A percentile compares a stretch with the other conserved stretches of the same genome.
Evolutionary conservation across 805 yeast genomes (phyloP).

Genomic region (Lipomyces starkeyi): DNA sequence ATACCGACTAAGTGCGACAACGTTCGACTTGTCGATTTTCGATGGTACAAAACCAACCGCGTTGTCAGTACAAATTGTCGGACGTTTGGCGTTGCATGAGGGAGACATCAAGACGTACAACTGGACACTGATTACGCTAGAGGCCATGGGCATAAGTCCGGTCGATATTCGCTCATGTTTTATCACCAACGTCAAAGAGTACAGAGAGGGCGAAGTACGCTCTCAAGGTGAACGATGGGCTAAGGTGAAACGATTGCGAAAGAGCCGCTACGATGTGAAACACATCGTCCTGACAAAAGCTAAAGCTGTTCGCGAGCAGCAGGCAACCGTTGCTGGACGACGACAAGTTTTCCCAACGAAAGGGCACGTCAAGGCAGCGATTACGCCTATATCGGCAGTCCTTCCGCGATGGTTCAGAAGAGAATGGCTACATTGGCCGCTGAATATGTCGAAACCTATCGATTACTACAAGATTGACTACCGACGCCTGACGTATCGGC

Average conservation of each 20-base stretch:
- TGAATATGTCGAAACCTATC: not conserved
- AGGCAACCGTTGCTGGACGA: not conserved
- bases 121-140: slow-evolving; percentile 31
- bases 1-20: not conserved
- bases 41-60: slow-evolving; percentile 16
- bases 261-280: not conserved
- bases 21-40: slow-evolving; percentile 15
- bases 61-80: slow-evolving; percentile 14
- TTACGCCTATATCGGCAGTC: not conserved
- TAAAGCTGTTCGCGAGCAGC: not conserved
- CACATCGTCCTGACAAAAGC: not conserved
- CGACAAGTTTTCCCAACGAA: not conserved
- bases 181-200: not conserved
- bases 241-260: not conserved
- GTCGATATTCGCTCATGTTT: slow-evolving; percentile 13
- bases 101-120: slow-evolving; percentile 19
- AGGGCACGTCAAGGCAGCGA: not conserved
- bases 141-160: slow-evolving; percentile 26
- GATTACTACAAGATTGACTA: not conserved
- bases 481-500: not conserved
- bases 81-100: slow-evolving; percentile 20
- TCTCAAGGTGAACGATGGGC: not conserved
- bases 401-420: not conserved
- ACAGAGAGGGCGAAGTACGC: not conserved
- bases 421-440: not conserved